Base-by-base conservation (phyloP, 164 flowering plant genomes). In the Euptelea pleiosperma region DNA sequence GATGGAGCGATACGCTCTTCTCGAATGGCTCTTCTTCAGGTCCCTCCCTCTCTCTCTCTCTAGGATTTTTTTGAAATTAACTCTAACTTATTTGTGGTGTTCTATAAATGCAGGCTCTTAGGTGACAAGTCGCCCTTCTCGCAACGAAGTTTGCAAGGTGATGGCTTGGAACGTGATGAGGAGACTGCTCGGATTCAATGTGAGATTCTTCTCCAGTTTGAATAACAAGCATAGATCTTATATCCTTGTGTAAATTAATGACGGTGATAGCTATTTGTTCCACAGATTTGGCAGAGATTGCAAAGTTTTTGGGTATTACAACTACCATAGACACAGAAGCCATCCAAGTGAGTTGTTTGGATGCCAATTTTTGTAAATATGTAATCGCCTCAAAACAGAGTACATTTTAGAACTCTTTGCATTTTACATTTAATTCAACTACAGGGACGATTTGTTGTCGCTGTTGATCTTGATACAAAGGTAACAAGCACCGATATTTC, bases 21-120 rank as follows among this genome's bases (percentile, higher is more conserved):
- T 93, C 42, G 98, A 93, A 56, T 93, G 97, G 96, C 97, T 93
- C 64, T 92, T 93, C 70, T 92, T 92, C 82, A 77, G 81, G 98
- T 91, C 19, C 2, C 29, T 37, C 10, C 28, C 40, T 28, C n/a
- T 21, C 19, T n/a, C 29, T 49, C n/a, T n/a, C n/a, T n/a, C n/a
- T n/a, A 39, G 25, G 46, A 26, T 9, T 50, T 50, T 33, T 49
- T 15, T 26, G 8, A 9, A n/a, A n/a, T n/a, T n/a, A n/a, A n/a
- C n/a, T n/a, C 1, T 50, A 9, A 31, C 6, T 6, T 36, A 18
- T 22, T 33, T 36, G 6, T 30, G 22, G 33, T 25, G 19, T 49
- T 35, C 5, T 48, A 5, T 2, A 46, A 53, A 64, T 70, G 51
- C 66, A 86, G 98, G 78, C 74, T 91, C 24, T 69, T 93, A 53